phyloP scores from a whole-genome alignment of 2,329 filamentous ascomycete species.

The Neocatenulostroma microsporum region DNA sequence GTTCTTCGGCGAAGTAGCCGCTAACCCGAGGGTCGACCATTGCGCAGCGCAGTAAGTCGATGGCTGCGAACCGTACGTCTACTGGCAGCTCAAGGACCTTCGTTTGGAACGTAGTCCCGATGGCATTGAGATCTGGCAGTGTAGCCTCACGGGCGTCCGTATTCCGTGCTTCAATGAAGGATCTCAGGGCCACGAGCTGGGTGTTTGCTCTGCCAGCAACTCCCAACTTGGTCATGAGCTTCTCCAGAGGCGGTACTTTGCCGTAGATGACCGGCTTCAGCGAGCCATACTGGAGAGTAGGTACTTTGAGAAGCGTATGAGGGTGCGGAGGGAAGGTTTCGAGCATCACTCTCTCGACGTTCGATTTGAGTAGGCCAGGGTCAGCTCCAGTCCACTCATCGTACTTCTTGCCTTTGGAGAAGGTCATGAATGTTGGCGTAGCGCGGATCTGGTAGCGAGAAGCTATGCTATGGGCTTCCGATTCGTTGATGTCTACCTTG shows the following conservation, averaged over 20 bases:
- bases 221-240: slow-evolving; percentile 73
- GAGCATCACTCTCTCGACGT: slow-evolving; percentile 64
- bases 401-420: slow-evolving; percentile 65
- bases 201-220: slow-evolving; percentile 49
- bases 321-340: slow-evolving; percentile 70
- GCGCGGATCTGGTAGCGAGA: slow-evolving; percentile 60
- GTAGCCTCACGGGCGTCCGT: slow-evolving; percentile 57
- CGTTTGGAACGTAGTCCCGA: slow-evolving; percentile 39
- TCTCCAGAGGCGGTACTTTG: slow-evolving; percentile 74
- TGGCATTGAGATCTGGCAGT: slow-evolving; percentile 60
- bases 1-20: slow-evolving; percentile 74
- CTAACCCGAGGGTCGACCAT: slow-evolving; percentile 71
- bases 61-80: slow-evolving; percentile 65
- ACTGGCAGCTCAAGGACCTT: slow-evolving; percentile 43
- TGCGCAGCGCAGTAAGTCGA: slow-evolving; percentile 77
- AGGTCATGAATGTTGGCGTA: slow-evolving; percentile 86
- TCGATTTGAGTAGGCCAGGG: slow-evolving; percentile 57
- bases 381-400: slow-evolving; percentile 77
- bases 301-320: slow-evolving; percentile 63
- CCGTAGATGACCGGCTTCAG: slow-evolving; percentile 64
- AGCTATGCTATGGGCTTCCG: slow-evolving; percentile 54
- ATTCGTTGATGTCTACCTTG: slow-evolving; percentile 69
- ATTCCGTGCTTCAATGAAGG: slow-evolving; percentile 60
- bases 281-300: slow-evolving; percentile 57
- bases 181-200: slow-evolving; percentile 56